phyloP scores from a whole-genome alignment of 192 early-diverging fungal species.

The Polychytrium aggregatum region DNA sequence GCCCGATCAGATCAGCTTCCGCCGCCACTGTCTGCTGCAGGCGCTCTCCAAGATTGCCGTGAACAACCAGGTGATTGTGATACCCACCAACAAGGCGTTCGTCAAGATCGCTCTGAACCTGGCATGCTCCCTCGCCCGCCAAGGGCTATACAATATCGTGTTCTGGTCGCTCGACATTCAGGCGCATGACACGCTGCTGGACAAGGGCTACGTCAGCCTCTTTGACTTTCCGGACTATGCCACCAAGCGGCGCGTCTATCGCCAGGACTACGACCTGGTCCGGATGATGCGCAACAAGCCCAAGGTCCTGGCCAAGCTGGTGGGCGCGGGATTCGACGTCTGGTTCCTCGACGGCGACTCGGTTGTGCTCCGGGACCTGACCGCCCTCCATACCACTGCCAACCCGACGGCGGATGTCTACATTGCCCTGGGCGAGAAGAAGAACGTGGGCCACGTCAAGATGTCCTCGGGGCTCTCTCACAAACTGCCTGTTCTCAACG shows the following conservation, averaged over 20 bases:
- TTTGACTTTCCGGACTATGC: conserved; percentile 1
- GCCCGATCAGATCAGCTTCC: conserved; percentile 5
- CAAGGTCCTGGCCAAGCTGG: conserved; percentile 1
- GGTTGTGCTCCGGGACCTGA: conserved; percentile 7
- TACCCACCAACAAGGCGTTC: conserved; percentile 4
- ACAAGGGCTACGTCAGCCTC: background rate
- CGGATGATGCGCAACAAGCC: conserved; percentile 10
- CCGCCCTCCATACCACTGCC: too few species aligned
- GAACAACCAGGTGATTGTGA: conserved; percentile 2
- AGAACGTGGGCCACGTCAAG: too few species aligned
- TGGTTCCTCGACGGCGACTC: conserved; percentile 7
- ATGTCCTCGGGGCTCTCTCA: too few species aligned
- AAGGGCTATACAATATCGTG: conserved; percentile 2
- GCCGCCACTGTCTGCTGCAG: conserved; percentile 9
- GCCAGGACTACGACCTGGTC: background rate
- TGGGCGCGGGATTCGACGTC: conserved; percentile 5
- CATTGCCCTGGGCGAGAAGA: too few species aligned
- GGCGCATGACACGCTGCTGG: conserved; percentile 2
- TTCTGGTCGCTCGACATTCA: conserved; percentile 8
- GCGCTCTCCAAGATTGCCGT: background rate
- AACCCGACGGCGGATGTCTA: too few species aligned
- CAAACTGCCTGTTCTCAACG: too few species aligned
- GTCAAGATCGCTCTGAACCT: conserved; percentile 3
- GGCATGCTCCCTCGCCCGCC: conserved; percentile 1
- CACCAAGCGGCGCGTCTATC: background rate